phyloP scores from a whole-genome alignment of 495 filamentous ascomycete species.

The Rhypophila decipiens region DNA sequence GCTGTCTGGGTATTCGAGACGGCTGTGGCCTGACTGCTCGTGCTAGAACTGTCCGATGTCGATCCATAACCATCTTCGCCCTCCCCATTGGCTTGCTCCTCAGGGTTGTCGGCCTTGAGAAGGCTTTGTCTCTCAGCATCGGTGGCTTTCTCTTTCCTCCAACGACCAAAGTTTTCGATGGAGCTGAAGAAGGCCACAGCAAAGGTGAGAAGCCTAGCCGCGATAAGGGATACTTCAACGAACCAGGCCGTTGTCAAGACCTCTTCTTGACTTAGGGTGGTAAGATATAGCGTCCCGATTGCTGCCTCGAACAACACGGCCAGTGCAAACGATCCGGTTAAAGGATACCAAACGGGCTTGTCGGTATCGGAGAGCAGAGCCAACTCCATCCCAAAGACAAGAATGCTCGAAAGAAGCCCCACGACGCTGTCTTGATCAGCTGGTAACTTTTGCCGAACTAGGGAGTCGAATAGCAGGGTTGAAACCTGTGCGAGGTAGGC shows the following conservation, averaged over 20 bases:
- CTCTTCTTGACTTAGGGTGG: constrained; percentile 9
- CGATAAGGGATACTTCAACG: constrained; percentile 27
- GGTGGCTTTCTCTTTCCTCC: constrained; percentile 24
- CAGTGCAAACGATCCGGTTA: constrained; percentile 50
- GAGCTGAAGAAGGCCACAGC: constrained; percentile 24
- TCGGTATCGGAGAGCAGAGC: constrained; percentile 41
- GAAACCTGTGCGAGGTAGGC: constrained; percentile 47
- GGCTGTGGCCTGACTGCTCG: constrained; percentile 13
- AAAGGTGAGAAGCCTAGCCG: constrained; percentile 27
- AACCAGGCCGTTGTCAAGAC: no score
- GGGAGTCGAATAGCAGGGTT: constrained; percentile 30
- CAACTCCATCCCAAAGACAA: constrained; percentile 50
- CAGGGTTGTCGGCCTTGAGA: constrained; percentile 26
- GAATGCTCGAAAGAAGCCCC: constrained; percentile 46
- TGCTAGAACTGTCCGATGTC: constrained; percentile 33
- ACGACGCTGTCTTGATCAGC: constrained; percentile 40
- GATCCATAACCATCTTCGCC: constrained; percentile 39
- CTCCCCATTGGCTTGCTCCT: constrained; percentile 12
- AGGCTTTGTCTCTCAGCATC: constrained; percentile 49
- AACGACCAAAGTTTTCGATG: constrained; percentile 21
- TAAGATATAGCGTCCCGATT: constrained; percentile 30
- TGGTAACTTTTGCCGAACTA: constrained; percentile 33
- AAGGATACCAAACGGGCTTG: constrained; percentile 56
- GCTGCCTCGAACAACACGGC: constrained; percentile 44
- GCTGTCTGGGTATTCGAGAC: constrained; percentile 22